Evolutionary conservation across 805 yeast genomes (phyloP).

Genomic region (Metschnikowia corniflorae): DNA sequence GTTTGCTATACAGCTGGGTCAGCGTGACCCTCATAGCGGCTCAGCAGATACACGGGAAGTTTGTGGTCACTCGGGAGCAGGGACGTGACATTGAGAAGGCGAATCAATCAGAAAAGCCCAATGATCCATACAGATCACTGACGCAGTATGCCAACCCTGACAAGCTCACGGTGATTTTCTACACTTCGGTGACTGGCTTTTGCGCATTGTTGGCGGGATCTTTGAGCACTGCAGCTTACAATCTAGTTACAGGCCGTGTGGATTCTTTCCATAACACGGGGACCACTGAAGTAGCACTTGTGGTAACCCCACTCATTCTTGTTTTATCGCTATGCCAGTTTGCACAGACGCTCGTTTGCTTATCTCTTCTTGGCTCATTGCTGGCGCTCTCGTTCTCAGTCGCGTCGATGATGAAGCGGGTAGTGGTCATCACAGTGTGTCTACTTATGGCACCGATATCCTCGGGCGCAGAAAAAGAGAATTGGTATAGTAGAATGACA

Average conservation of each 20-base stretch:
- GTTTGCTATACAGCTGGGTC: slow-evolving; percentile 63
- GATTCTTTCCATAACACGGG: not conserved
- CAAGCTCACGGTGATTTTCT: slow-evolving; percentile 74
- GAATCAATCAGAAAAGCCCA: not conserved
- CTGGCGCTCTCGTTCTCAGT: slow-evolving; percentile 85
- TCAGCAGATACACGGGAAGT: slow-evolving; percentile 84
- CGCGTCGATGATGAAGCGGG: slow-evolving; percentile 83
- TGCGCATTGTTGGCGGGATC: slow-evolving; percentile 72
- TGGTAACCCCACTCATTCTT: slow-evolving; percentile 48
- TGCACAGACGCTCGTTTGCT: slow-evolving; percentile 74
- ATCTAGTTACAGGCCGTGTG: slow-evolving; percentile 9
- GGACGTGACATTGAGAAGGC: no score
- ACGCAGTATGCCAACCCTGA: slow-evolving; percentile 51
- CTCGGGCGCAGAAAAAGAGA: slow-evolving; percentile 22
- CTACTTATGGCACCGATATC: slow-evolving; percentile 41
- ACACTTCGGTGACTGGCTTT: slow-evolving; percentile 74
- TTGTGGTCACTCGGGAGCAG: slow-evolving; percentile 57
- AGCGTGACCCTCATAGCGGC: slow-evolving; percentile 76
- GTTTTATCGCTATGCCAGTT: slow-evolving; percentile 77
- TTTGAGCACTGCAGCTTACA: slow-evolving; percentile 55
- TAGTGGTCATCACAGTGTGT: slow-evolving; percentile 77
- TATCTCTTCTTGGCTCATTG: slow-evolving; percentile 73
- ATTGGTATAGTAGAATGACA: slow-evolving; percentile 37
- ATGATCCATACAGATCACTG: no score
- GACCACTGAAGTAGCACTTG: slow-evolving; percentile 6